Base-by-base conservation (phyloP, 2,329 filamentous ascomycete genomes). In the Chaetoscypha palmicola region DNA sequence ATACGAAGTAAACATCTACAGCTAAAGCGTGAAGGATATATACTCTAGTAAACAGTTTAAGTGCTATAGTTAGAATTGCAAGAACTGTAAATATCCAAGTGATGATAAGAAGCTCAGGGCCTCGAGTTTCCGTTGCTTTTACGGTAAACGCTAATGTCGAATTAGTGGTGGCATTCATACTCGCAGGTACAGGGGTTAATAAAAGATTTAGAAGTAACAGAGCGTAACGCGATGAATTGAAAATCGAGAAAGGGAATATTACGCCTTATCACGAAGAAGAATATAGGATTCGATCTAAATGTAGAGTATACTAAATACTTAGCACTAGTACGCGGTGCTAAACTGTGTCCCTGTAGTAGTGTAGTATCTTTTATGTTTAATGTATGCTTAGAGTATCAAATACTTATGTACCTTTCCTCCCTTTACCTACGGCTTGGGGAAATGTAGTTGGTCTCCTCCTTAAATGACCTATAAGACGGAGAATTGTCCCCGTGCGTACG, bases 1-100 rank as follows among this genome's bases (percentile, higher is more conserved):
- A 39, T 16, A 39, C 31, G n/a, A 39, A 39, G 24, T 19, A 30
- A 12, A 30, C 37, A 20, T 30, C 37, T 17, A 39, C n/a, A 9
- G 37, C 37, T 10, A 39, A 24, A 4, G 23, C 37, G 12, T 30
- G 23, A n/a, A 39, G 37, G 20, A 39, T 39, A 11, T 19, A 16
- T 16, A 16, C n/a, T 2, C 37, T 23, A 20, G 37, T 39, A 22
- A 19, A 39, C 12, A 30, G 24, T 30, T 39, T 39, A 11, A 39
- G 37, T 14, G 22, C 14, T 23, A 39, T 24, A 5, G 21, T 17
- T 16, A 30, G 10, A 19, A 28, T 31, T 10, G 37, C n/a, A 5
- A 39, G 14, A 17, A 11, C 5, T 28, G 36, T 39, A 19, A 39
- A 39, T 28, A 39, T 39, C 37, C 37, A 39, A 30, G 24, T 31